Conservation (phyloP, 208 protist species). For the Kentomonas sorsogonicus region DNA sequence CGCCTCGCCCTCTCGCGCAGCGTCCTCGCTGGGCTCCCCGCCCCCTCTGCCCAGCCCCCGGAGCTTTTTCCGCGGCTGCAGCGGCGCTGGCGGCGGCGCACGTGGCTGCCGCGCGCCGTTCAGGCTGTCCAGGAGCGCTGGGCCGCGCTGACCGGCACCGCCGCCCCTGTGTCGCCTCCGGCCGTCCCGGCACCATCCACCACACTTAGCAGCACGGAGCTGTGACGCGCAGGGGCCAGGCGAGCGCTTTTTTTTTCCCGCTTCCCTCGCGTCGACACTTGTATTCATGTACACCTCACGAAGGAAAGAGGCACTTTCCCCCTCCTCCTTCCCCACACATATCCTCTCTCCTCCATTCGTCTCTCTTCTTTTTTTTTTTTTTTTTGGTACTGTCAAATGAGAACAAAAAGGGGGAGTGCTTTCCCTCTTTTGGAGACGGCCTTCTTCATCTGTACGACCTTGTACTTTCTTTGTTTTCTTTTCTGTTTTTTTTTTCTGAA, state of each 20-base stretch:
- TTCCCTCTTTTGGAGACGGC: background rate
- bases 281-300: background rate
- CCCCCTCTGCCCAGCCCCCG: background rate
- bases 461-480: slow-evolving; percentile 1
- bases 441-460: background rate
- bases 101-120: background rate
- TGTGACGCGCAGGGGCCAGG: background rate
- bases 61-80: background rate
- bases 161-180: background rate
- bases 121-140: background rate
- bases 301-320: background rate
- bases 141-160: background rate
- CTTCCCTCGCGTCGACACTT: background rate
- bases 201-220: background rate
- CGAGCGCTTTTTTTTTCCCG: background rate
- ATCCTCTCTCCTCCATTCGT: background rate
- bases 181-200: too few relatives aligned
- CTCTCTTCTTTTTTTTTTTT: slow-evolving; percentile 9
- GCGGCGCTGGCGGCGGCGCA: background rate
- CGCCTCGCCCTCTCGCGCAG: too few relatives aligned
- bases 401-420: background rate
- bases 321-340: slow-evolving; percentile 9
- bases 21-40: too few relatives aligned
- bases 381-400: background rate
- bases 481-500: slow-evolving; percentile 8